A percentile compares a stretch with the other conserved stretches of the same genome.
Evolutionary conservation across 2,329 filamentous ascomycete genomes (phyloP).

Genomic region (Monosporascus ibericus): DNA sequence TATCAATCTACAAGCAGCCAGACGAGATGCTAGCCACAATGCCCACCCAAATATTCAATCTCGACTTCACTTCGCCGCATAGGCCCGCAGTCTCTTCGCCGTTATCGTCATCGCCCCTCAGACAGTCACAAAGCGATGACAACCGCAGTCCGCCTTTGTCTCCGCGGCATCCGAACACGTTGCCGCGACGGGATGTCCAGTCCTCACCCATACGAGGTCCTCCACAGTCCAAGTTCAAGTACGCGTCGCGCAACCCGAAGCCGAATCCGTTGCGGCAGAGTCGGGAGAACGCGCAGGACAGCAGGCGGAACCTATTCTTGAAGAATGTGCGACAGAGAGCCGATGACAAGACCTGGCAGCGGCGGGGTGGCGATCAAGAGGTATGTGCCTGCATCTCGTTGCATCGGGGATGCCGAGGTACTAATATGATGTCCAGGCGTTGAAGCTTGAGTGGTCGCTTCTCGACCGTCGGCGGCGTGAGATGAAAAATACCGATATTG

Average conservation of each 20-base stretch:
- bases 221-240: conserved; percentile 31
- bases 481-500: conserved; percentile 32
- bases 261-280: conserved; percentile 57
- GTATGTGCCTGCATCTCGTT: conserved; percentile 21
- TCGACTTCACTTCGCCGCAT: conserved; percentile 33
- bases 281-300: conserved; percentile 57
- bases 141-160: conserved; percentile 29
- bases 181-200: conserved; percentile 33
- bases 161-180: conserved; percentile 35
- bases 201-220: conserved; percentile 29
- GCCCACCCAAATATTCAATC: conserved; percentile 36
- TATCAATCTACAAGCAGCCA: not conserved
- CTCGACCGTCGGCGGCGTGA: conserved; percentile 31
- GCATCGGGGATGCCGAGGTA: not conserved
- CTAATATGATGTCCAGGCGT: conserved; percentile 20
- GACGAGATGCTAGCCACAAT: conserved; percentile 29
- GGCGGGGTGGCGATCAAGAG: conserved; percentile 58
- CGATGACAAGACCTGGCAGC: conserved; percentile 54
- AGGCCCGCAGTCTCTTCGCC: conserved; percentile 47
- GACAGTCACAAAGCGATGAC: conserved; percentile 40
- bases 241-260: conserved; percentile 49
- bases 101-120: conserved; percentile 53
- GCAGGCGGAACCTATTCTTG: conserved; percentile 62
- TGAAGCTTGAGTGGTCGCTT: conserved; percentile 37
- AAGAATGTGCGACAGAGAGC: conserved; percentile 56